Evolutionary conservation across 371 early-diverging fungal genomes (phyloP).

Genomic region (Nematocida sp.): DNA sequence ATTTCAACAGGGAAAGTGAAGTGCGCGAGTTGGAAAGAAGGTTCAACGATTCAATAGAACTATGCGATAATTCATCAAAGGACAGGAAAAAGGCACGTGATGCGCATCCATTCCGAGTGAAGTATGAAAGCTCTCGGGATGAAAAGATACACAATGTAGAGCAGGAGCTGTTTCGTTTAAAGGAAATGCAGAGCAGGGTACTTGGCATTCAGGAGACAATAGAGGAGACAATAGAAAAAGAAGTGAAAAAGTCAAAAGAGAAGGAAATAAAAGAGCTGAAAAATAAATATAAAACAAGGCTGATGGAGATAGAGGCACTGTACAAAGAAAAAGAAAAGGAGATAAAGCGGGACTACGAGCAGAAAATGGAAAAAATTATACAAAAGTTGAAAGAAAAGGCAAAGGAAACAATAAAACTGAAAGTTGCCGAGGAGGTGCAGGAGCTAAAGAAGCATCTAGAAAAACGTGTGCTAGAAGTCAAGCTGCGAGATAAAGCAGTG

Average conservation of each 20-base stretch:
- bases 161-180: slow-evolving; percentile 60
- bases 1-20: slow-evolving; percentile 24
- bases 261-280: slow-evolving; percentile 49
- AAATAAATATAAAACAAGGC: slow-evolving; percentile 26
- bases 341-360: slow-evolving; percentile 48
- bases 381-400: slow-evolving; percentile 28
- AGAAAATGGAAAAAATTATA: slow-evolving; percentile 26
- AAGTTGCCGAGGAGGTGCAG: slow-evolving; percentile 64
- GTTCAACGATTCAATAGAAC: slow-evolving; percentile 59
- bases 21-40: slow-evolving; percentile 27
- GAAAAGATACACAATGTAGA: slow-evolving; percentile 49
- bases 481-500: slow-evolving; percentile 39
- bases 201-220: slow-evolving; percentile 54
- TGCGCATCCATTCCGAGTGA: not conserved
- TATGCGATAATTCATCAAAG: not conserved
- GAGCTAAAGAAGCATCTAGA: slow-evolving; percentile 73
- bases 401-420: slow-evolving; percentile 16
- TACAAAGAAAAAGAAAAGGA: slow-evolving; percentile 45
- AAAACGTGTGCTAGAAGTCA: slow-evolving; percentile 26
- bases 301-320: slow-evolving; percentile 34
- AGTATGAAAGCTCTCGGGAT: slow-evolving; percentile 33
- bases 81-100: not conserved
- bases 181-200: slow-evolving; percentile 58
- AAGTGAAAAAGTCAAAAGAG: slow-evolving; percentile 46
- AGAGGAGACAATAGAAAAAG: slow-evolving; percentile 54